Base-by-base conservation (phyloP, 148 eudicot species). In the Vaccinium vitisidaea region DNA sequence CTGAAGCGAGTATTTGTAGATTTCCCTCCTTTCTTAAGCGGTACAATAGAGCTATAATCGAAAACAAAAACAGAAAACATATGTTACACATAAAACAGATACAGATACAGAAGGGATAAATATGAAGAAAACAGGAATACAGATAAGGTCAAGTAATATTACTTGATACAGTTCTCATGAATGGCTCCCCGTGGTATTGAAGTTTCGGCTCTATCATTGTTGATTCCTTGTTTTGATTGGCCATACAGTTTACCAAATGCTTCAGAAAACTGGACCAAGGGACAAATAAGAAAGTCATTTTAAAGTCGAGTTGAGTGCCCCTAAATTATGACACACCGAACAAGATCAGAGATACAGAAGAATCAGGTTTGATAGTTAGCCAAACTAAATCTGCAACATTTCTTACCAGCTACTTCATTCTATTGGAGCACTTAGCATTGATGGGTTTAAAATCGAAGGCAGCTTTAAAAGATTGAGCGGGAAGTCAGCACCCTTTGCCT, bases 101-200 rank as follows among this genome's bases (percentile, higher is more conserved):
- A 27, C 16, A 43, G 71, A 27, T 77, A 49, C 27, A 48, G 80
- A 54, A 59, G 13, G 12, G 69, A 74, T 7, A 30, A 56, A 21
- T 36, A 21, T 63, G 39, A 25, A 80, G 39, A 14, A 32, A 56
- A 48, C 49, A 84, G 55, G 43, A 77, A 5, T 32, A 52, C 18
- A 74, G 23, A 82, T 49, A 39, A 81, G 76, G 58, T 58, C 36
- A 32, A 32, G 36, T 32, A 32, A 32, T 58, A 79, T 52, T 94
- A 97, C 99, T 91, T 97, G 84, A 97, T 95, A 85, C 94, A 90
- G 91, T 97, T 97, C 15, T 95, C 96, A 78, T 97, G 99, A 88
- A 87, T 89, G 82, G 89, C 87, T 56, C 90, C 94, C 79, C 83
- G 90, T 54, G 80, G 85, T 82, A 82, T 87, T 76, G 94, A 91